Percentiles rank a stretch among this genome's conserved stretches.
Conservation (phyloP, 257 asterid genomes). For the Solanum ahanhuiri region DNA sequence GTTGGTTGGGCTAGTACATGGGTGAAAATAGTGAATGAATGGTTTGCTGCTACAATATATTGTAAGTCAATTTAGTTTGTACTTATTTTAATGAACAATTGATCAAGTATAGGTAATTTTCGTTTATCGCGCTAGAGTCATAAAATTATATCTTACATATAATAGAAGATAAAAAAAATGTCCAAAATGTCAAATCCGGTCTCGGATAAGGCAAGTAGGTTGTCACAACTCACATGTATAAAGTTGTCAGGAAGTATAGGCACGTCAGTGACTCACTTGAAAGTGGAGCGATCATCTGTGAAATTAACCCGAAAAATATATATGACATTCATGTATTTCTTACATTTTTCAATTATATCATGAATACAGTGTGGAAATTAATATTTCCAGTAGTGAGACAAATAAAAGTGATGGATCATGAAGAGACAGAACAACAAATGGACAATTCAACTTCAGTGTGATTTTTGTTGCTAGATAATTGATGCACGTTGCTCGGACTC, state of each 20-base stretch:
- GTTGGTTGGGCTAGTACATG: conserved; percentile 96
- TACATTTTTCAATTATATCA: not conserved
- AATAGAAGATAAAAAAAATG: not conserved
- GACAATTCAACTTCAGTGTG: conserved; percentile 8
- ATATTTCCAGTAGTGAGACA: conserved; percentile 61
- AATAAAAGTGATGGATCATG: conserved; percentile 54
- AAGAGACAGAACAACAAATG: conserved; percentile 34
- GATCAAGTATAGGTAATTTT: not conserved
- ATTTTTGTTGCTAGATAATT: conserved; percentile 3
- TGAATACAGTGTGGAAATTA: conserved; percentile 79
- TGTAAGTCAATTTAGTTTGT: conserved; percentile 25
- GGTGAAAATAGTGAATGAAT: conserved; percentile 84
- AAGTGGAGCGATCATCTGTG: not conserved
- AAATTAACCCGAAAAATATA: not conserved
- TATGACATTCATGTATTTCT: not conserved
- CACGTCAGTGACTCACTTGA: not conserved
- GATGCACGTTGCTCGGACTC: not conserved
- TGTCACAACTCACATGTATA: not conserved
- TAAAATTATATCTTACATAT: not conserved
- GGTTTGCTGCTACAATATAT: conserved; percentile 93
- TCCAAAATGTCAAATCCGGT: not conserved
- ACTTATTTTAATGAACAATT: not conserved
- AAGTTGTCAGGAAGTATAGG: not conserved
- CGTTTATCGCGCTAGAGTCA: not conserved
- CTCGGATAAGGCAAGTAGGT: not conserved